Conservation (phyloP, 1,139 yeast genomes). For the Scheffersomyces illinoinensis region DNA sequence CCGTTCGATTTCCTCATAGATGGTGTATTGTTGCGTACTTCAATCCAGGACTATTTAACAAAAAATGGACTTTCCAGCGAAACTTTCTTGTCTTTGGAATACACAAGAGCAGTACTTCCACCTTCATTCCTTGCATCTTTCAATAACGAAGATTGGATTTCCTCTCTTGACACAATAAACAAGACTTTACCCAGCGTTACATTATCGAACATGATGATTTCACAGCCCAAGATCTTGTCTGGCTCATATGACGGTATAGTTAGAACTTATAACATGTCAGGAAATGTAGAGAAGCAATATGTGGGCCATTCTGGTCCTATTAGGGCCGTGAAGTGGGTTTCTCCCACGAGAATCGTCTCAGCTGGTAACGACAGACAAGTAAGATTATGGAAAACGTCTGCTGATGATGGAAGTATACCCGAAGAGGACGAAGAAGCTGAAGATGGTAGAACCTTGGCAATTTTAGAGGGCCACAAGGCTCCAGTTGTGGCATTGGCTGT, state of each 20-base stretch:
- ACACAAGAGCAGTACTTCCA: slow-evolving; percentile 89
- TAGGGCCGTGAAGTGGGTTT: slow-evolving; percentile 76
- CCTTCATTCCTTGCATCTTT: slow-evolving; percentile 89
- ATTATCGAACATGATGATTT: slow-evolving; percentile 28
- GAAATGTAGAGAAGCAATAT: slow-evolving; percentile 78
- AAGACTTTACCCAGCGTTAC: slow-evolving; percentile 26
- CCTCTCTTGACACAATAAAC: slow-evolving; percentile 62
- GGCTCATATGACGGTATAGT: slow-evolving; percentile 96
- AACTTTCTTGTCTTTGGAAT: slow-evolving; percentile 77
- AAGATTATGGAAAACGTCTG: slow-evolving; percentile 80
- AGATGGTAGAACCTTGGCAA: slow-evolving; percentile 76
- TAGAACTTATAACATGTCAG: slow-evolving; percentile 82
- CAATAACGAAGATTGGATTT: slow-evolving; percentile 94
- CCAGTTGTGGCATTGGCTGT: slow-evolving; percentile 81
- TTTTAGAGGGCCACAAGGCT: slow-evolving; percentile 85
- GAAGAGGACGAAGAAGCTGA: slow-evolving; percentile 55
- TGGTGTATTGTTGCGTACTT: slow-evolving; percentile 74
- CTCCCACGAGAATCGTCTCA: slow-evolving; percentile 74
- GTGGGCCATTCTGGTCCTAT: slow-evolving; percentile 88
- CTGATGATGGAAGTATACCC: slow-evolving; percentile 33
- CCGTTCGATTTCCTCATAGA: slow-evolving; percentile 94
- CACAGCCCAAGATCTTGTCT: slow-evolving; percentile 61
- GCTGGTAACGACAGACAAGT: slow-evolving; percentile 89
- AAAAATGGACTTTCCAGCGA: slow-evolving; percentile 81
- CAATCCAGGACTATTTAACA: slow-evolving; percentile 76